Conservation (phyloP, 1,284 basidiomycete species). For the Mycena sp. region DNA sequence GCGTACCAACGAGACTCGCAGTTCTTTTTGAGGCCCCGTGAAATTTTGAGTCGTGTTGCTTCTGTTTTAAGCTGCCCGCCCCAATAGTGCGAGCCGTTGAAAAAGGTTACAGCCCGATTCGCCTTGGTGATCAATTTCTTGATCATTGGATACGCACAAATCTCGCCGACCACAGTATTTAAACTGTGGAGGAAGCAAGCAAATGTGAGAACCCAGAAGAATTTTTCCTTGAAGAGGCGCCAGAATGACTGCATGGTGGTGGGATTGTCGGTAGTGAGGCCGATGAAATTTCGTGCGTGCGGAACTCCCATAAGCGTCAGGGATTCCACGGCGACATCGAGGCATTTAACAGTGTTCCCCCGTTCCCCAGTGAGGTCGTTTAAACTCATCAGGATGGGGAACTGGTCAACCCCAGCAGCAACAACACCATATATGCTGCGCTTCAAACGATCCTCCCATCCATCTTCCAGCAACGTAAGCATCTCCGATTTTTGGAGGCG, state of each 20-base stretch:
- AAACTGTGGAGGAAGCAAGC: no score
- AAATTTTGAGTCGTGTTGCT: background rate
- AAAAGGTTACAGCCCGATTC: no score
- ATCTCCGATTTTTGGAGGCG: background rate
- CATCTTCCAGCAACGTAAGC: slow-evolving; percentile 12
- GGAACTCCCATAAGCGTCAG: slow-evolving; percentile 23
- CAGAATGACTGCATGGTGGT: slow-evolving; percentile 36
- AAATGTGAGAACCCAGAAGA: slow-evolving; percentile 27
- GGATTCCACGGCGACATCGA: background rate
- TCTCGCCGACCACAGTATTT: no score
- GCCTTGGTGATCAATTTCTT: no score
- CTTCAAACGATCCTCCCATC: no score
- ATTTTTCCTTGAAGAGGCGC: slow-evolving; percentile 26
- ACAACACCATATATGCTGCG: slow-evolving; percentile 17
- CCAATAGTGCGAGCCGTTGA: slow-evolving; percentile 21
- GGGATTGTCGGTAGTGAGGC: slow-evolving; percentile 35
- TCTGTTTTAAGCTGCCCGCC: slow-evolving; percentile 6
- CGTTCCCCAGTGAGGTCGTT: slow-evolving; percentile 17
- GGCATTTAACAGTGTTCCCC: slow-evolving; percentile 6
- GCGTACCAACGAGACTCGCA: slow-evolving; percentile 42
- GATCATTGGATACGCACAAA: no score
- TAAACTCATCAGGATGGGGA: slow-evolving; percentile 14
- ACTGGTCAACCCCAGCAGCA: slow-evolving; percentile 5
- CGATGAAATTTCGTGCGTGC: slow-evolving; percentile 31
- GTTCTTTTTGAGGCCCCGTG: no score